phyloP scores from a whole-genome alignment of 2,329 filamentous ascomycete species.

The Sclerotinia trifoliorum region DNA sequence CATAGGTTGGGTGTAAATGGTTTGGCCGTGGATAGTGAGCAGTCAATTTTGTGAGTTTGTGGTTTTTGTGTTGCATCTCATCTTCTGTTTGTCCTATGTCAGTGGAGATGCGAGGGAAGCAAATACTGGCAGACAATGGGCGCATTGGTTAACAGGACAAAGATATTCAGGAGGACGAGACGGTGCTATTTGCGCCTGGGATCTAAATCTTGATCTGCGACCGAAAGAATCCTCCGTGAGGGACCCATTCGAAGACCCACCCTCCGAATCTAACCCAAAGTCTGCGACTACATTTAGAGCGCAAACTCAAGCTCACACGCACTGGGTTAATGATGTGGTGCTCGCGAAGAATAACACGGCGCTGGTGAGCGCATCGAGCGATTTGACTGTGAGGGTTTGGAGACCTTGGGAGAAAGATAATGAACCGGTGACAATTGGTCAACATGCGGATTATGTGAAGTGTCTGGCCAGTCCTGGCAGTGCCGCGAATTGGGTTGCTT shows the following conservation, averaged over 20 bases:
- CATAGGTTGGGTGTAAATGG: slow-evolving; percentile 95
- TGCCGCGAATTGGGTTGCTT: slow-evolving; percentile 82
- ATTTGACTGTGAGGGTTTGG: slow-evolving; percentile 74
- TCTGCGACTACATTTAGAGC: slow-evolving; percentile 56
- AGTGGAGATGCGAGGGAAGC: slow-evolving; percentile 4
- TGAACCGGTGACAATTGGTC: slow-evolving; percentile 76
- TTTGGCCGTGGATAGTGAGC: slow-evolving; percentile 78
- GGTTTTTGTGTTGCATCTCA: background rate
- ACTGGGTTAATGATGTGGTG: slow-evolving; percentile 75
- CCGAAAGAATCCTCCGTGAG: slow-evolving; percentile 26
- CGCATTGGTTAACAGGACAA: slow-evolving; percentile 24
- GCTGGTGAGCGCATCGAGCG: slow-evolving; percentile 70
- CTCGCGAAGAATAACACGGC: slow-evolving; percentile 64
- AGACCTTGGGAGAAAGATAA: slow-evolving; percentile 66
- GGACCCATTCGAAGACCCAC: slow-evolving; percentile 39
- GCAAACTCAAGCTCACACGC: slow-evolving; percentile 70
- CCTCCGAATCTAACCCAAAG: slow-evolving; percentile 43
- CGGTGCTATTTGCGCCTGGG: slow-evolving; percentile 94
- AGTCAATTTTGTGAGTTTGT: slow-evolving; percentile 71
- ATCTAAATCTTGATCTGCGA: slow-evolving; percentile 71
- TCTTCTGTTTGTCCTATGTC: slow-evolving; percentile 17
- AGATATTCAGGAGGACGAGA: slow-evolving; percentile 96
- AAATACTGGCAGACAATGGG: background rate
- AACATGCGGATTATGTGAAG: slow-evolving; percentile 96
- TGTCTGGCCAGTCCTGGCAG: slow-evolving; percentile 76